phyloP scores from a whole-genome alignment of 2,329 filamentous ascomycete species.

The Piedraia hortae region DNA sequence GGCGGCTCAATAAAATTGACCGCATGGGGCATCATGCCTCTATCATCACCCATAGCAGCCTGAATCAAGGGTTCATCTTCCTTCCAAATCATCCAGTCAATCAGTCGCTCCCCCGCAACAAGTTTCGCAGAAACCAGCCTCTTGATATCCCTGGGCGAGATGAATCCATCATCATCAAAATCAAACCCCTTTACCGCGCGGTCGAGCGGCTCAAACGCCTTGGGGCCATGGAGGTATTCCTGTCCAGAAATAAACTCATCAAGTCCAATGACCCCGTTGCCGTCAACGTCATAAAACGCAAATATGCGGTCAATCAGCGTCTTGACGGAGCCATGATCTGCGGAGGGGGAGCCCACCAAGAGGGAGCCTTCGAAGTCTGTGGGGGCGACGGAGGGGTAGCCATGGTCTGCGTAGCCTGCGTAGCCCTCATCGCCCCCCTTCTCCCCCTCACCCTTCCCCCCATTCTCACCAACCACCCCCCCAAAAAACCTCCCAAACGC shows the following conservation, averaged over 20 bases:
- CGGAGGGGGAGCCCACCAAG: too few species aligned
- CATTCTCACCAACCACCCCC: too few species aligned
- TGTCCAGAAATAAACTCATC: slow-evolving; percentile 71
- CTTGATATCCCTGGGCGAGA: slow-evolving; percentile 65
- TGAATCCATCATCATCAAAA: slow-evolving; percentile 62
- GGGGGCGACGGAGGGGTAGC: slow-evolving; percentile 31
- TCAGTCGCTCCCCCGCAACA: slow-evolving; percentile 67
- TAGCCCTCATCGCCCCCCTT: too few species aligned
- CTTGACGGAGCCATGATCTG: too few species aligned
- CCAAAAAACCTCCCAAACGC: slow-evolving; percentile 90
- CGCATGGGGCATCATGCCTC: too few species aligned
- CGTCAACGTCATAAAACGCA: slow-evolving; percentile 79
- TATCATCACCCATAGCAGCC: too few species aligned
- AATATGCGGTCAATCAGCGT: slow-evolving; percentile 93
- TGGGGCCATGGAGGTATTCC: slow-evolving; percentile 31
- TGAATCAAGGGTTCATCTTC: too few species aligned
- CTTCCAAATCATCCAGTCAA: too few species aligned
- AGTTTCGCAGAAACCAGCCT: slow-evolving; percentile 84
- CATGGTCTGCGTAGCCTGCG: too few species aligned
- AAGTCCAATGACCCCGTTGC: slow-evolving; percentile 72
- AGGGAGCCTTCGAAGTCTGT: too few species aligned
- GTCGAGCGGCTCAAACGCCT: slow-evolving; percentile 35
- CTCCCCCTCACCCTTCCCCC: too few species aligned
- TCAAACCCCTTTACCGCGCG: slow-evolving; percentile 77
- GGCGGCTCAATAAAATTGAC: too few species aligned